Percentiles rank a stretch among this genome's conserved stretches.
These are phyloP conservation scores for Stephania japonica DNA, from an alignment of 164 flowering plant species.

Conservation along the genomic window DNA sequence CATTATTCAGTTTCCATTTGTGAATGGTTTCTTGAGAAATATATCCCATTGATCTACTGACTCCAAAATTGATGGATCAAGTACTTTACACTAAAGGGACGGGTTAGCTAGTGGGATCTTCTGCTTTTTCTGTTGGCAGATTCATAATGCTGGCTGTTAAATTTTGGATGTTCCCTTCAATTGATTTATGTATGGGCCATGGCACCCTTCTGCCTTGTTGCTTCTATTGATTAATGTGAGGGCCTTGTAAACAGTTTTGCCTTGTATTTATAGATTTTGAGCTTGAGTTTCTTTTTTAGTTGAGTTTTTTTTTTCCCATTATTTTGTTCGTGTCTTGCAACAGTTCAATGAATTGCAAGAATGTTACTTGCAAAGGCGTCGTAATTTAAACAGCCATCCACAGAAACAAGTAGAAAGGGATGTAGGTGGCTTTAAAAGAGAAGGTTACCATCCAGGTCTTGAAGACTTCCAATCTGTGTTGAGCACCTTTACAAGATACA, in stretches of 20 bases:
- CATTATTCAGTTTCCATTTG: background rate
- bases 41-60: background rate
- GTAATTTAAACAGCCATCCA: constrained; percentile 40
- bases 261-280: background rate
- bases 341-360: constrained; percentile 96
- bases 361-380: constrained; percentile 86
- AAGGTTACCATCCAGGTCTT: constrained; percentile 74
- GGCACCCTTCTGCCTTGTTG: background rate
- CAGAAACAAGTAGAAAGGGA: constrained; percentile 39
- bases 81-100: background rate
- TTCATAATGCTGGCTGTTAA: background rate
- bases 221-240: background rate
- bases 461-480: constrained; percentile 85
- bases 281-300: background rate
- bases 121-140: background rate
- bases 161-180: background rate
- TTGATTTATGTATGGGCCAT: background rate
- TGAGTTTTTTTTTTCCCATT: background rate
- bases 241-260: background rate
- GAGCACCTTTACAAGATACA: constrained; percentile 78
- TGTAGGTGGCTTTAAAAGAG: constrained; percentile 38
- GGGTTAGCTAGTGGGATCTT: background rate
- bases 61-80: background rate
- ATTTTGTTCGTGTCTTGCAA: constrained; percentile 12
- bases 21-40: background rate